Conservation (phyloP, 169 alveolate species). For the Babesia ovis region DNA sequence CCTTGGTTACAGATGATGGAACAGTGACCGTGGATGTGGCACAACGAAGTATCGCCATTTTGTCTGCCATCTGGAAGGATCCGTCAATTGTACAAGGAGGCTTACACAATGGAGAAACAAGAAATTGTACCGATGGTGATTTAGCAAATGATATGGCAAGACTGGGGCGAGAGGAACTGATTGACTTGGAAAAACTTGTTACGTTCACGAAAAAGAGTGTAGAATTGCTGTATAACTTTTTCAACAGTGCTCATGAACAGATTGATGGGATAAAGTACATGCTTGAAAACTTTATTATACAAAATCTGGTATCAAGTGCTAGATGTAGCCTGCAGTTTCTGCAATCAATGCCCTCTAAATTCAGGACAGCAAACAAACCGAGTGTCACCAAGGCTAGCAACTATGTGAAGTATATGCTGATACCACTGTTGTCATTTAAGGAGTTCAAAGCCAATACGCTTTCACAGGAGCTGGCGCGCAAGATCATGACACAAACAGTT, state of each 20-base stretch:
- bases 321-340: conserved; percentile 62
- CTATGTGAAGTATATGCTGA: conserved; percentile 58
- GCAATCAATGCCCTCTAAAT: conserved; percentile 65
- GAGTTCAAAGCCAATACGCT: conserved; percentile 43
- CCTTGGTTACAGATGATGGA: not conserved
- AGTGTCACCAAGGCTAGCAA: conserved; percentile 33
- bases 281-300: conserved; percentile 35
- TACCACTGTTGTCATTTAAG: conserved; percentile 60
- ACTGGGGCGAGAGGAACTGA: not conserved
- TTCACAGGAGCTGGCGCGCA: conserved; percentile 26
- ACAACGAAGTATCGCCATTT: not conserved
- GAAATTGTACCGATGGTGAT: not conserved
- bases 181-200: conserved; percentile 7
- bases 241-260: conserved; percentile 22
- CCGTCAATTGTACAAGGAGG: not conserved
- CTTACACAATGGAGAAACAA: too few species aligned
- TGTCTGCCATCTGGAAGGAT: not conserved
- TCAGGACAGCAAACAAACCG: conserved; percentile 37
- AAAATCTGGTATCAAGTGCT: conserved; percentile 33
- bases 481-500: conserved; percentile 48
- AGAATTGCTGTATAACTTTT: conserved; percentile 15
- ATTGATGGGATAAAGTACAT: conserved; percentile 20
- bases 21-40: not conserved
- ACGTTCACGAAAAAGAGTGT: conserved; percentile 10
- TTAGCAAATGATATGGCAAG: not conserved